Conservation (phyloP, 306 rosid genomes). For the Astragalus membranaceus region DNA sequence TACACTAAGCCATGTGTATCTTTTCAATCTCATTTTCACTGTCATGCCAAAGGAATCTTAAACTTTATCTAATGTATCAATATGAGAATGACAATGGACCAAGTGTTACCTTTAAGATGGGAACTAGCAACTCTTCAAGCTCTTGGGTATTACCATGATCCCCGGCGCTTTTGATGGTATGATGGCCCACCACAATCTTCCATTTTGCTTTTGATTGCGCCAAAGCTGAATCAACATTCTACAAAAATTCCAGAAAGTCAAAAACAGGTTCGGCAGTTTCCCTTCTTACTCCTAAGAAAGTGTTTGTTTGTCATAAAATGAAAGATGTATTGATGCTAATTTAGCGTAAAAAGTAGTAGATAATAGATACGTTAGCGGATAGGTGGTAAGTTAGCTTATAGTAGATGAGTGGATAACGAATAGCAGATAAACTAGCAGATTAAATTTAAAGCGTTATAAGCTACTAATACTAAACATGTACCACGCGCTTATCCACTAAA, state of each 20-base stretch:
- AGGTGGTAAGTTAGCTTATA: too few relatives aligned
- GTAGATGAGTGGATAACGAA: too few relatives aligned
- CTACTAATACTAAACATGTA: too few relatives aligned
- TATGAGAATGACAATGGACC: neutral
- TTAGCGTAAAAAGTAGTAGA: neutral
- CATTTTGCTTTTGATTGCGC: conserved; percentile 61
- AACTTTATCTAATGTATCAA: neutral
- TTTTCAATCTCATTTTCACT: neutral
- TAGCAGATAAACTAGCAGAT: too few relatives aligned
- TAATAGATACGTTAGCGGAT: too few relatives aligned
- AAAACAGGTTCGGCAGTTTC: neutral
- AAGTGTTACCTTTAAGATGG: conserved; percentile 53
- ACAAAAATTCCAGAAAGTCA: neutral
- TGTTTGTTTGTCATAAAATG: neutral
- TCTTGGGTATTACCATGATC: conserved; percentile 61
- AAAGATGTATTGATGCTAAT: neutral
- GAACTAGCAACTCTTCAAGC: conserved; percentile 50
- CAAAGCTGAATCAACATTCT: conserved; percentile 50
- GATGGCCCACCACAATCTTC: conserved; percentile 88
- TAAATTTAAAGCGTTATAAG: too few relatives aligned
- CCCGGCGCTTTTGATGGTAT: conserved; percentile 58
- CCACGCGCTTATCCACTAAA: too few relatives aligned
- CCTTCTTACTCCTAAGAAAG: neutral
- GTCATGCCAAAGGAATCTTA: neutral
- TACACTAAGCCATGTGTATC: neutral